Percentiles rank a stretch among this genome's conserved stretches.
Conservation (phyloP, 208 protist species). For the Lotmaria passim region DNA sequence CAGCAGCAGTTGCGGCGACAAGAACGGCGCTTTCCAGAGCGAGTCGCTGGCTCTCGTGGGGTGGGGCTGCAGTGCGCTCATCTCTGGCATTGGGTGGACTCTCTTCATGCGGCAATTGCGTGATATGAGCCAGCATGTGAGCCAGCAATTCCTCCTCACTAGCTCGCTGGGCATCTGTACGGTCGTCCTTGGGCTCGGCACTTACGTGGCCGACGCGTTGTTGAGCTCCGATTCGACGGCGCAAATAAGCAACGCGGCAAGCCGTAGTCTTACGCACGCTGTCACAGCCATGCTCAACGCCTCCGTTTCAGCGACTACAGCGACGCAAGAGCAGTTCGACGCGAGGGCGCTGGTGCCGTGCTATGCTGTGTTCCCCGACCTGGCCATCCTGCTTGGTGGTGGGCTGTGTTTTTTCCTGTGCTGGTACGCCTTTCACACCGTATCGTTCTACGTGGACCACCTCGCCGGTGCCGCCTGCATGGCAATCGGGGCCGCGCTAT, state of each 20-base stretch:
- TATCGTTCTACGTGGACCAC: conserved; percentile 37
- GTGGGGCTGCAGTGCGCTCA: conserved; percentile 6
- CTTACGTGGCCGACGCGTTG: conserved; percentile 14
- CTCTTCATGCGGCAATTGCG: conserved; percentile 24
- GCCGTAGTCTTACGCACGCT: neutral
- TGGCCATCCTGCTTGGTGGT: conserved; percentile 21
- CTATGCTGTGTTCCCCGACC: conserved; percentile 21
- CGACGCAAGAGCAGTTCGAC: neutral
- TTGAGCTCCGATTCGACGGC: conserved; percentile 1
- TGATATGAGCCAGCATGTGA: conserved; percentile 34
- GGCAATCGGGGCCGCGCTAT: conserved; percentile 16
- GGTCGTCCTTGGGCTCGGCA: conserved; percentile 8
- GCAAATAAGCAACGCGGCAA: neutral
- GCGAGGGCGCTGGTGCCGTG: conserved; percentile 8
- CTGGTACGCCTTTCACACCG: conserved; percentile 33
- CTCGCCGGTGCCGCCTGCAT: conserved; percentile 30
- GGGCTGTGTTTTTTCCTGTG: conserved; percentile 6
- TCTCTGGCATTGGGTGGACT: conserved; percentile 20
- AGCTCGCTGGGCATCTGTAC: conserved; percentile 25
- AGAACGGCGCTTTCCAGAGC: no score
- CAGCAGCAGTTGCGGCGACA: no score
- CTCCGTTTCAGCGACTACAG: no score
- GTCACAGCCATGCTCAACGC: no score
- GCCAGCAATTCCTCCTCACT: conserved; percentile 29
- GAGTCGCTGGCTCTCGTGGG: conserved; percentile 8